Conservation (phyloP, 257 asterid genomes). For the Nemophila menziesii region DNA sequence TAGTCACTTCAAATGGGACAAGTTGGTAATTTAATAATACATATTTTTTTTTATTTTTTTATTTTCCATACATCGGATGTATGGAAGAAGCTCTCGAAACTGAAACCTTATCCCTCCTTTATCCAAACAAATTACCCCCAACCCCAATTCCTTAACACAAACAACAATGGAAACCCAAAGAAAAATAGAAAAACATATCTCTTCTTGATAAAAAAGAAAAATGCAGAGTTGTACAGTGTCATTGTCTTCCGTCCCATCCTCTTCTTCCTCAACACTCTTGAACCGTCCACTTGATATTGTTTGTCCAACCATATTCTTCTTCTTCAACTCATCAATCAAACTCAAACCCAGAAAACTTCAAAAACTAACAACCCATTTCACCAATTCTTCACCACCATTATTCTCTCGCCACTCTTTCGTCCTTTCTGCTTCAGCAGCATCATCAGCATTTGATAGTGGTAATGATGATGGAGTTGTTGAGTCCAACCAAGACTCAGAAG, state of each 20-base stretch:
- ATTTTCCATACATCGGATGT: no score
- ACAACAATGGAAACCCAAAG: background rate
- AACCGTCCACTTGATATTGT: conserved; percentile 2
- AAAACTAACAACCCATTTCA: conserved; percentile 20
- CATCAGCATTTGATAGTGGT: conserved; percentile 25
- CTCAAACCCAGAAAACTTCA: conserved; percentile 20
- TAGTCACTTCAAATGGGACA: no score
- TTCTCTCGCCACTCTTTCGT: conserved; percentile 6
- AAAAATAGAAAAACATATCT: no score
- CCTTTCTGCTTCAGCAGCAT: conserved; percentile 19
- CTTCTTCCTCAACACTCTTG: conserved; percentile 10
- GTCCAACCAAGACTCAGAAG: conserved; percentile 2
- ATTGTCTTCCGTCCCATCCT: conserved; percentile 16
- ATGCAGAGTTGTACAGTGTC: conserved; percentile 49
- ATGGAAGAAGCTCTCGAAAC: no score
- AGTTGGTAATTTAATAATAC: no score
- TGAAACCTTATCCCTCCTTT: background rate
- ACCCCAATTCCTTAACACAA: background rate
- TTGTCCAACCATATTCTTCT: conserved; percentile 16
- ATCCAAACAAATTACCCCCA: background rate
- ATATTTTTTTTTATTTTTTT: no score
- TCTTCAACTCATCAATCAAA: conserved; percentile 20
- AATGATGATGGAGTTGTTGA: conserved; percentile 1
- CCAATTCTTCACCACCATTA: conserved; percentile 10
- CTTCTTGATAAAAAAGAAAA: background rate